Percentiles rank a stretch among this genome's conserved stretches.
Evolutionary conservation across 345 rosid species (phyloP).

Genomic region (Mercurialis annua): DNA sequence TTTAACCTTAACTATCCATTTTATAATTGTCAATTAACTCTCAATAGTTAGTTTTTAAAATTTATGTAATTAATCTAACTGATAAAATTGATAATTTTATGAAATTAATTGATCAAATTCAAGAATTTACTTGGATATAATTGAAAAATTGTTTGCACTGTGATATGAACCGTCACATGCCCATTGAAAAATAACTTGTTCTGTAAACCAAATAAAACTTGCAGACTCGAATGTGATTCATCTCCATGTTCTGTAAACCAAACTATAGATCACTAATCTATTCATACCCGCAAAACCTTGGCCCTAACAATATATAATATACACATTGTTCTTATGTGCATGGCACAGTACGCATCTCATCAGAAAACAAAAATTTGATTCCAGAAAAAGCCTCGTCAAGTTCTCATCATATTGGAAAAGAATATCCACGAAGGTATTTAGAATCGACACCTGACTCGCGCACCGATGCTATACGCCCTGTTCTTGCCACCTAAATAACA

Average conservation of each 20-base stretch:
- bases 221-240: too few relatives aligned
- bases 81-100: too few relatives aligned
- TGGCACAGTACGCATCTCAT: not conserved
- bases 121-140: too few relatives aligned
- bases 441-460: slow-evolving; percentile 96
- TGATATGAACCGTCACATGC: not conserved
- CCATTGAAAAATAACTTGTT: too few relatives aligned
- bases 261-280: not conserved
- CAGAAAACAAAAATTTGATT: not conserved
- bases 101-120: too few relatives aligned
- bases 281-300: not conserved
- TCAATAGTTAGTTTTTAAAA: not conserved
- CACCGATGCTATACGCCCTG: slow-evolving; percentile 80
- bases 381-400: not conserved
- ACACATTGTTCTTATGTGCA: not conserved
- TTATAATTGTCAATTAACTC: too few relatives aligned
- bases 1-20: too few relatives aligned
- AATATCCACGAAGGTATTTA: slow-evolving; percentile 75
- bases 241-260: not conserved
- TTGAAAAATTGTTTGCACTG: not conserved
- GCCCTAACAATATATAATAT: not conserved
- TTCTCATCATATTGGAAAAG: slow-evolving; percentile 49
- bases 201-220: too few relatives aligned
- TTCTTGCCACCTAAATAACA: slow-evolving; percentile 73
- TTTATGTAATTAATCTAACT: too few relatives aligned